Percentiles rank a stretch among this genome's conserved stretches.
These are phyloP conservation scores for Cunninghamia lanceolata DNA, from an alignment of 75 land plant genomes.

Conservation along the genomic window DNA sequence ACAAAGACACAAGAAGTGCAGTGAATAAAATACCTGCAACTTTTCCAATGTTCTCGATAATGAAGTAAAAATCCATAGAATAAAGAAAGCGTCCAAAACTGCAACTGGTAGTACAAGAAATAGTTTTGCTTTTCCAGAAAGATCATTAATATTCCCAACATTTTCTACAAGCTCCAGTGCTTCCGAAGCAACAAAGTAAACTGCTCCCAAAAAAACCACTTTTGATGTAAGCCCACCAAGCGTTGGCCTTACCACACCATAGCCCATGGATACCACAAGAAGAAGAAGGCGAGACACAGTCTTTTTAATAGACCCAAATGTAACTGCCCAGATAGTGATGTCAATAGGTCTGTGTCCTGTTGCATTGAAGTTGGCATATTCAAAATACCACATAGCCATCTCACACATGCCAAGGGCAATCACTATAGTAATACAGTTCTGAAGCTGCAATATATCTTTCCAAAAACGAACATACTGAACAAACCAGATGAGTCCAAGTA, in stretches of 20 bases:
- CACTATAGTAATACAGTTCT: slow-evolving; percentile 40
- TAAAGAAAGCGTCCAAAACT: slow-evolving; percentile 43
- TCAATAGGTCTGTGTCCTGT: slow-evolving; percentile 46
- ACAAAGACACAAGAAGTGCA: background rate
- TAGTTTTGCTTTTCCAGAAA: slow-evolving; percentile 32
- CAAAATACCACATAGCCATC: slow-evolving; percentile 57
- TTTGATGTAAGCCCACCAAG: slow-evolving; percentile 40
- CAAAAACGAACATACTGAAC: slow-evolving; percentile 38
- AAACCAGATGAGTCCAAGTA: slow-evolving; percentile 49
- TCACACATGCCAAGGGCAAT: slow-evolving; percentile 55
- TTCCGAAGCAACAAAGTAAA: slow-evolving; percentile 39
- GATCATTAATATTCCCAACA: slow-evolving; percentile 43
- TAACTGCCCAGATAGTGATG: slow-evolving; percentile 51
- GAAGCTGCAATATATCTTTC: slow-evolving; percentile 46
- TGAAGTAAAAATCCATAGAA: slow-evolving; percentile 50
- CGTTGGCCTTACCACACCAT: slow-evolving; percentile 48
- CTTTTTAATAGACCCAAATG: slow-evolving; percentile 51
- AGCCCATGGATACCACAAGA: slow-evolving; percentile 52
- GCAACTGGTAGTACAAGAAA: slow-evolving; percentile 52
- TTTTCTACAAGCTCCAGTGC: slow-evolving; percentile 45
- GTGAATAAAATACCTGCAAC: slow-evolving; percentile 33
- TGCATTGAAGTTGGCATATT: slow-evolving; percentile 44
- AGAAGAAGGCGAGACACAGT: slow-evolving; percentile 48
- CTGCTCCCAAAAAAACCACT: slow-evolving; percentile 28
- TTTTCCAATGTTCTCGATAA: slow-evolving; percentile 45